These are phyloP conservation scores for Neophaeococcomyces aloes DNA, from an alignment of 2,329 filamentous ascomycete genomes.

Conservation along the genomic window DNA sequence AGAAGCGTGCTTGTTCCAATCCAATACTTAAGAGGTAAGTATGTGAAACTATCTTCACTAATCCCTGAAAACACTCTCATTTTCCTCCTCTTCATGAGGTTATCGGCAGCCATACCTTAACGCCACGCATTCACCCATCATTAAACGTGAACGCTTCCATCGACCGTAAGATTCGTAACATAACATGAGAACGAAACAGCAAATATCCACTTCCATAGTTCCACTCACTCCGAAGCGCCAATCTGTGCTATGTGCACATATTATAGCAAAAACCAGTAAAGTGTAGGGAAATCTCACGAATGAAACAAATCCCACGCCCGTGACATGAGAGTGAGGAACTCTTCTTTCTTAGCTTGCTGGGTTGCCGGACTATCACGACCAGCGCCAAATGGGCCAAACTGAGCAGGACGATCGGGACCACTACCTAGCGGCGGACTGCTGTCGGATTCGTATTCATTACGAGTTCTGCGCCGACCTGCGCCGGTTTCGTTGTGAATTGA, in stretches of 20 bases:
- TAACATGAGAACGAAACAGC: background rate
- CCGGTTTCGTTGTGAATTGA: slow-evolving; percentile 21
- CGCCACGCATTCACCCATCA: background rate
- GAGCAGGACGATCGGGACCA: slow-evolving; percentile 48
- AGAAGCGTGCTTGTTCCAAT: no score
- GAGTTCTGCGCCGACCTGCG: slow-evolving; percentile 55
- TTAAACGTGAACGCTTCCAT: background rate
- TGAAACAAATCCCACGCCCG: slow-evolving; percentile 96
- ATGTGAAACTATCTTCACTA: no score
- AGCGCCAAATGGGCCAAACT: slow-evolving; percentile 62
- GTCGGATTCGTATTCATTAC: slow-evolving; percentile 84
- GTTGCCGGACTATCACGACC: slow-evolving; percentile 75
- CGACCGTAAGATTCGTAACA: background rate
- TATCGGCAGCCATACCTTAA: background rate
- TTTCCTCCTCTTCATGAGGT: background rate
- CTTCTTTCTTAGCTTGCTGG: slow-evolving; percentile 76
- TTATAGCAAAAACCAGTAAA: background rate
- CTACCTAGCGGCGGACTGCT: slow-evolving; percentile 75
- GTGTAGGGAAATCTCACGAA: slow-evolving; percentile 47
- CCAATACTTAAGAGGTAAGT: no score
- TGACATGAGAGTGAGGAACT: slow-evolving; percentile 77
- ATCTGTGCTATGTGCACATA: background rate
- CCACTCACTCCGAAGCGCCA: background rate
- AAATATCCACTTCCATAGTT: background rate
- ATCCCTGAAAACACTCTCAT: background rate